Evolutionary conservation across 1,284 basidiomycete genomes (phyloP), one percentile per base, ranked within the genome.

Genomic region (Naganishia sp.): DNA sequence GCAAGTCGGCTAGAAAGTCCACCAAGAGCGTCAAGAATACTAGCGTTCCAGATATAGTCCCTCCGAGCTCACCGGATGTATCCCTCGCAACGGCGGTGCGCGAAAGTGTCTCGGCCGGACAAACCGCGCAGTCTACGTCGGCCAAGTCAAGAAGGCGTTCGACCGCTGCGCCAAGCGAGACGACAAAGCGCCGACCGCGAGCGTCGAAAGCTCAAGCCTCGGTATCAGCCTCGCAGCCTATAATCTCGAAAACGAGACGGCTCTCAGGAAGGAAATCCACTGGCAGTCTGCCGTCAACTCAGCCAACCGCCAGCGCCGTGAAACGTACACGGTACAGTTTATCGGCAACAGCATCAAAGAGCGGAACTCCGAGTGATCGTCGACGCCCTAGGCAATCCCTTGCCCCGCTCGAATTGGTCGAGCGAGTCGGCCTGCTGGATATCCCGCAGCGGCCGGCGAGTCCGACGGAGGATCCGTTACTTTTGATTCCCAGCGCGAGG

Each of bases 401-500:
- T 61, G 59, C 59, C 4, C 59, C 59, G 33, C 25, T 61, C 16
- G 59, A 61, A 43, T 23, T 61, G 21, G 59, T 61, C 10, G 59
- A 61, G 49, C 48, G 59, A 23, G 59, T 61, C 42, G 59, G 59
- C 6, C 31, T 61, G 28, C n/a, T 61, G 59, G 59, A 61, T 43
- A 61, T 61, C 36, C 59, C 59, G 16, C 33, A 50, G 18, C 39
- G 59, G 18, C 59, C 59, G 36, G 59, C 59, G 25, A 61, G 59
- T 61, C 59, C 59, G 48, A 61, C 59, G 25, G 59, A 61, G 48
- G 59, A 61, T 42, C 59, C 59, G 33, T 52, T 61, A 48, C 42
- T 61, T 25, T 42, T 61, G 23, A 61, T 61, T 42, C 59, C 59
- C 13, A 61, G 59, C n/a, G 59, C 36, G 23, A 48, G 59, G 42